Percentiles rank a stretch among this genome's conserved stretches.
phyloP scores from a whole-genome alignment of 352 stramenopile genomes.

The Globisporangium abappressorium region DNA sequence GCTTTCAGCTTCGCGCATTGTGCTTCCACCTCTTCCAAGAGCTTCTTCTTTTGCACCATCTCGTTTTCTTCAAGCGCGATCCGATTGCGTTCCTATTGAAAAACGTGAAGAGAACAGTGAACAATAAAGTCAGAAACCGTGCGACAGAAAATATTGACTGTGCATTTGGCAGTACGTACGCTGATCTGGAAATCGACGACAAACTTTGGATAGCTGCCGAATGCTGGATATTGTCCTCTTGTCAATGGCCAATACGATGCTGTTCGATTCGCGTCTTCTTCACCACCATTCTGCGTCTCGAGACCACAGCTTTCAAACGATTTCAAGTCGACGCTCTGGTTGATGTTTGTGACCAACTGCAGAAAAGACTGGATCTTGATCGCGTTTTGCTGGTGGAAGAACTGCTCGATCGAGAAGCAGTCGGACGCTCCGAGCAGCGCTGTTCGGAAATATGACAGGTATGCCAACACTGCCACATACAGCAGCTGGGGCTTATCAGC shows the following conservation, averaged over 20 bases:
- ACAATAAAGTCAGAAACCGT: background rate
- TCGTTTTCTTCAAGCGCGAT: constrained; percentile 78
- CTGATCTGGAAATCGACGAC: constrained; percentile 84
- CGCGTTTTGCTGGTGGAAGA: constrained; percentile 85
- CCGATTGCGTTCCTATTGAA: constrained; percentile 66
- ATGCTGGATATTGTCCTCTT: constrained; percentile 75
- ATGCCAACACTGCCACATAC: constrained; percentile 66
- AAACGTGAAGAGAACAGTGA: background rate
- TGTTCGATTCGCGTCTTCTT: background rate
- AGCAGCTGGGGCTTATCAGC: constrained; percentile 61
- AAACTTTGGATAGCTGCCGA: constrained; percentile 74
- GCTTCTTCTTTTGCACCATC: constrained; percentile 55
- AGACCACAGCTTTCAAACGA: constrained; percentile 18
- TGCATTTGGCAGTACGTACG: constrained; percentile 32
- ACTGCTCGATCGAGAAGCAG: constrained; percentile 69
- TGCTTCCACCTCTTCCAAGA: constrained; percentile 53
- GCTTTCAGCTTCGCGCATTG: constrained; percentile 51
- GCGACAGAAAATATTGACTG: background rate
- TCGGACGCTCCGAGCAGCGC: constrained; percentile 55
- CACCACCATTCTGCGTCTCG: constrained; percentile 7
- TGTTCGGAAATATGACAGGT: constrained; percentile 66
- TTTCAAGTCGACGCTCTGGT: constrained; percentile 34
- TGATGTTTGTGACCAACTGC: constrained; percentile 61
- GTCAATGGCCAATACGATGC: constrained; percentile 53
- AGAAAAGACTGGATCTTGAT: constrained; percentile 73